Percentiles rank a stretch among this genome's conserved stretches.
phyloP scores from a whole-genome alignment of 2,329 filamentous ascomycete species.

The Ophiostoma pallidulum region DNA sequence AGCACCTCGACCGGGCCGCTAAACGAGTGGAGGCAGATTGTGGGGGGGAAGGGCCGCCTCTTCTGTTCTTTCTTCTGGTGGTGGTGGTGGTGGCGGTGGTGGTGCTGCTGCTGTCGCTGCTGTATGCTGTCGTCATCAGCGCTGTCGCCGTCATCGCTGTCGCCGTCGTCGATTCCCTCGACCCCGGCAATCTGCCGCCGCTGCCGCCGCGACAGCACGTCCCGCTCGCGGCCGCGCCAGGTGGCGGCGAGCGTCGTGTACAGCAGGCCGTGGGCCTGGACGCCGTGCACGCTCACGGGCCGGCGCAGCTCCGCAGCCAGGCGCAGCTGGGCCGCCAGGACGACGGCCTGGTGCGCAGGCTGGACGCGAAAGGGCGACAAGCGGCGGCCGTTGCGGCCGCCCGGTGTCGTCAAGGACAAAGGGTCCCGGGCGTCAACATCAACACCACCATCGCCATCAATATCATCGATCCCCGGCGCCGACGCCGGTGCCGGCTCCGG shows the following conservation, averaged over 20 bases:
- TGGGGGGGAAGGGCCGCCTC: conserved; percentile 55
- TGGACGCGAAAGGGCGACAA: conserved; percentile 60
- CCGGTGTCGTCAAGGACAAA: no score
- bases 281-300: conserved; percentile 61
- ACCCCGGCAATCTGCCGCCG: conserved; percentile 38
- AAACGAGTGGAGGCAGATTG: conserved; percentile 91
- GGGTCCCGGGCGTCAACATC: no score
- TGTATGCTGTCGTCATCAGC: no score
- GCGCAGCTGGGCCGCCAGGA: conserved; percentile 59
- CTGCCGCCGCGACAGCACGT: conserved; percentile 51
- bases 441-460: no score
- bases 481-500: no score
- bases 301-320: conserved; percentile 59
- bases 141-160: conserved; percentile 26
- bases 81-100: conserved; percentile 18
- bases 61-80: not conserved
- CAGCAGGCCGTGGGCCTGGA: conserved; percentile 65
- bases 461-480: no score
- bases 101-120: conserved; percentile 25
- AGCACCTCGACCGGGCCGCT: conserved; percentile 68
- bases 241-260: conserved; percentile 54
- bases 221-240: conserved; percentile 62
- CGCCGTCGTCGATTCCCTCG: conserved; percentile 20
- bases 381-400: conserved; percentile 58
- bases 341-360: conserved; percentile 56